These are phyloP conservation scores for Excoecaria cochinchinensis DNA, from an alignment of 345 rosid genomes.

Conservation along the genomic window DNA sequence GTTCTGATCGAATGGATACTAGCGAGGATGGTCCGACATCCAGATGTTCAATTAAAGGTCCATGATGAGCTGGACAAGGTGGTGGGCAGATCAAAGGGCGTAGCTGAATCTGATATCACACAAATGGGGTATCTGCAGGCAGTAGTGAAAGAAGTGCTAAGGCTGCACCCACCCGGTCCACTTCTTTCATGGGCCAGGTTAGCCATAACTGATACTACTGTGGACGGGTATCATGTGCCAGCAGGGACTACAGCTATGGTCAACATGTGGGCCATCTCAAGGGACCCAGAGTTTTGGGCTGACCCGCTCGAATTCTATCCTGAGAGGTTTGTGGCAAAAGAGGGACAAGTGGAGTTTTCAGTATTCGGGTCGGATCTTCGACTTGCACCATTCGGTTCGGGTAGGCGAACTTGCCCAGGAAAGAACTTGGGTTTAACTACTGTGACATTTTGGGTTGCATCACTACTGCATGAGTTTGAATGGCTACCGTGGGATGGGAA, in stretches of 20 bases:
- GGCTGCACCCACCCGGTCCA: conserved; percentile 97
- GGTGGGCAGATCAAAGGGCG: conserved; percentile 58
- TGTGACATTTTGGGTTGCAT: conserved; percentile 68
- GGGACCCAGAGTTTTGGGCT: conserved; percentile 72
- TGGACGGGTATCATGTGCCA: conserved; percentile 77
- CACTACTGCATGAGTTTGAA: conserved; percentile 61
- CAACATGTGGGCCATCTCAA: conserved; percentile 91
- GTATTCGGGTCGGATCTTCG: conserved; percentile 80
- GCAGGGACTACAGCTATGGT: conserved; percentile 92
- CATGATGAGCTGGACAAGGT: conserved; percentile 64
- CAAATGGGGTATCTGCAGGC: conserved; percentile 61
- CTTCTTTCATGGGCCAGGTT: conserved; percentile 89
- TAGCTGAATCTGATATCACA: conserved; percentile 49
- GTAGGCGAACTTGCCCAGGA: conserved; percentile 78
- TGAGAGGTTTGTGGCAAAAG: conserved; percentile 51
- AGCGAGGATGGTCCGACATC: conserved; percentile 74
- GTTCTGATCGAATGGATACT: conserved; percentile 87
- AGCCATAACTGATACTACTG: conserved; percentile 66
- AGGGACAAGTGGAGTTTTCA: conserved; percentile 52
- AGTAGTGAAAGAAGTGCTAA: conserved; percentile 69
- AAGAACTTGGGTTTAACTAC: conserved; percentile 65
- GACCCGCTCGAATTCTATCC: conserved; percentile 69
- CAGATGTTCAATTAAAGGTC: conserved; percentile 60
- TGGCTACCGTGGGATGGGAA: conserved; percentile 47
- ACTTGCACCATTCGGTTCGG: conserved; percentile 91